Conservation (phyloP, 2,329 filamentous ascomycete species). For the Fusarium xylarioides region DNA sequence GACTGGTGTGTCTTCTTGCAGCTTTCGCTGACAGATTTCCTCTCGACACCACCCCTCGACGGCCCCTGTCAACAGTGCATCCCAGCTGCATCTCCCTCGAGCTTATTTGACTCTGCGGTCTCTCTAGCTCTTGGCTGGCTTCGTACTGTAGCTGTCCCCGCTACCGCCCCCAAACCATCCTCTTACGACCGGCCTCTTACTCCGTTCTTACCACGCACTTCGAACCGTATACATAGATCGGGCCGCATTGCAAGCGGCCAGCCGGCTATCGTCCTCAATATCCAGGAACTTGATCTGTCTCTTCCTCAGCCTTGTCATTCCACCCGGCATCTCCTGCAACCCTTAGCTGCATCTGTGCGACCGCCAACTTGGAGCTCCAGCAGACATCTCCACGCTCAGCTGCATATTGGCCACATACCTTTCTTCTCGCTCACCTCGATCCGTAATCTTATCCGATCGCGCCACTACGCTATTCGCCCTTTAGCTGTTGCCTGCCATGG, state of each 20-base stretch:
- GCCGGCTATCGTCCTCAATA: slow-evolving; percentile 26
- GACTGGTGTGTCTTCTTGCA: not conserved
- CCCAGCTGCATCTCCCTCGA: slow-evolving; percentile 23
- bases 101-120: slow-evolving; percentile 16
- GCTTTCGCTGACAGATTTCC: not conserved
- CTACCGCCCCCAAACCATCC: slow-evolving; percentile 39
- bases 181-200: slow-evolving; percentile 33
- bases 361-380: slow-evolving; percentile 18
- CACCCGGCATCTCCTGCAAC: slow-evolving; percentile 10
- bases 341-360: slow-evolving; percentile 26
- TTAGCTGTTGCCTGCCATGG: slow-evolving; percentile 59
- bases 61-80: slow-evolving; percentile 23
- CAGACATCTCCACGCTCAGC: slow-evolving; percentile 16
- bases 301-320: slow-evolving; percentile 11
- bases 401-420: slow-evolving; percentile 29
- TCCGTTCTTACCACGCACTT: slow-evolving; percentile 29
- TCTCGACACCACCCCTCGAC: not conserved
- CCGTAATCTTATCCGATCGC: slow-evolving; percentile 8
- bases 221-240: slow-evolving; percentile 31
- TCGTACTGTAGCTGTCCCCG: slow-evolving; percentile 19
- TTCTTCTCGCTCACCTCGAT: slow-evolving; percentile 24
- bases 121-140: slow-evolving; percentile 15
- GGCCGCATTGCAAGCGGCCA: slow-evolving; percentile 48
- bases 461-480: not conserved
- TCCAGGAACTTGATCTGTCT: slow-evolving; percentile 18